Conservation (phyloP, 352 stramenopile species). For the Phytophthora fragariaefolia region DNA sequence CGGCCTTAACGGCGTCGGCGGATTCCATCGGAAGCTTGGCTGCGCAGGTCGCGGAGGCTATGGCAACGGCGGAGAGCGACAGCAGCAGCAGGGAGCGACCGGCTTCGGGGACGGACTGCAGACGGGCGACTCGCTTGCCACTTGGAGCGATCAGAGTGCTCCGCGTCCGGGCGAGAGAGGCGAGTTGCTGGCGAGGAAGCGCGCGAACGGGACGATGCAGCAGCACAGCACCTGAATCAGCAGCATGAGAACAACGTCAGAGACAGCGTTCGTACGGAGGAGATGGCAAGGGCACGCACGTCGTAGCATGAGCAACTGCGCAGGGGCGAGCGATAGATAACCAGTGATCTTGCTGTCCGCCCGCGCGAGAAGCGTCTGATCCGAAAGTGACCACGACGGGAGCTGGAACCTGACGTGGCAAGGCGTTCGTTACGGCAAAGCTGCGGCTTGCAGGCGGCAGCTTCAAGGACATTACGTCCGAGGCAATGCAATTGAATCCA, state of each 20-base stretch:
- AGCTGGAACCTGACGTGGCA: conserved; percentile 31
- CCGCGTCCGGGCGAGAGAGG: conserved; percentile 9
- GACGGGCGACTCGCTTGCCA: conserved; percentile 10
- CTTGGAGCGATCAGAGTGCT: conserved; percentile 4
- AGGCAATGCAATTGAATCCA: conserved; percentile 22
- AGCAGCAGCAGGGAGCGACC: conserved; percentile 22
- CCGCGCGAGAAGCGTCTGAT: not conserved
- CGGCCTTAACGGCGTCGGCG: conserved; percentile 62
- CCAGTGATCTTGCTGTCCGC: conserved; percentile 9
- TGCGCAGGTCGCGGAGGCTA: conserved; percentile 28
- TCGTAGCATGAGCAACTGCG: conserved; percentile 34
- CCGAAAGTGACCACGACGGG: conserved; percentile 4
- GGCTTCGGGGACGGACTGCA: conserved; percentile 9
- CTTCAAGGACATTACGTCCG: not conserved
- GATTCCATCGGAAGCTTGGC: conserved; percentile 59
- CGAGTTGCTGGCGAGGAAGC: conserved; percentile 26
- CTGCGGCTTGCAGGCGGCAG: not conserved
- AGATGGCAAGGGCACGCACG: conserved; percentile 20
- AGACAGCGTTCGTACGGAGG: not conserved
- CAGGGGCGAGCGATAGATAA: conserved; percentile 9
- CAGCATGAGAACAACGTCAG: conserved; percentile 8
- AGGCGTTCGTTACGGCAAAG: conserved; percentile 3
- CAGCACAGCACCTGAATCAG: conserved; percentile 27
- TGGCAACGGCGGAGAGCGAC: conserved; percentile 30
- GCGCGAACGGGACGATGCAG: conserved; percentile 26